Percentiles rank a stretch among this genome's conserved stretches.
These are phyloP conservation scores for Thielaviopsis ethacetica DNA, from an alignment of 2,329 filamentous ascomycete species.

Conservation along the genomic window DNA sequence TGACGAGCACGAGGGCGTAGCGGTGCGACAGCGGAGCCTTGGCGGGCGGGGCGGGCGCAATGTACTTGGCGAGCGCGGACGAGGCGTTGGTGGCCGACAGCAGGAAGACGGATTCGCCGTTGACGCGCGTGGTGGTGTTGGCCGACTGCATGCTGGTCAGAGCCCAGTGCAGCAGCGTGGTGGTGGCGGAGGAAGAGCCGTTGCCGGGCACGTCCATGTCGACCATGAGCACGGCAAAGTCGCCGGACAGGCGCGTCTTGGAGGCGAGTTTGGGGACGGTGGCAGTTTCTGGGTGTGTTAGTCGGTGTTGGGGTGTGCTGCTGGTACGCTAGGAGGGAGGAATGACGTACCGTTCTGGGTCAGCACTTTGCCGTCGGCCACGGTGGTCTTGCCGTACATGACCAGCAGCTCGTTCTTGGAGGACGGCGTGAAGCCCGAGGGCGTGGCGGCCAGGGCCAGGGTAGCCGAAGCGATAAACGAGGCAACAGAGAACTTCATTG, in stretches of 20 bases:
- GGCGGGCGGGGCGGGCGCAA: slow-evolving; percentile 24
- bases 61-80: slow-evolving; percentile 19
- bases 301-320: neutral
- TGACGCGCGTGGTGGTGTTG: slow-evolving; percentile 13
- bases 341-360: slow-evolving; percentile 20
- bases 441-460: slow-evolving; percentile 23
- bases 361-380: slow-evolving; percentile 23
- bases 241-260: slow-evolving; percentile 21
- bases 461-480: slow-evolving; percentile 20
- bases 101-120: slow-evolving; percentile 18
- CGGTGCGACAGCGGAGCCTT: slow-evolving; percentile 22
- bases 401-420: slow-evolving; percentile 24
- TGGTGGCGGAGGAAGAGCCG: slow-evolving; percentile 19
- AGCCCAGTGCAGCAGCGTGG: slow-evolving; percentile 32
- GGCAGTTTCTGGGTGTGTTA: slow-evolving; percentile 18
- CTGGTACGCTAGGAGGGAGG: neutral
- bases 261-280: slow-evolving; percentile 22
- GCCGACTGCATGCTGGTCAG: slow-evolving; percentile 23
- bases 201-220: slow-evolving; percentile 30
- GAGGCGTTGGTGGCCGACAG: slow-evolving; percentile 16
- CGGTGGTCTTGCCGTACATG: slow-evolving; percentile 21
- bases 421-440: slow-evolving; percentile 24
- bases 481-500: slow-evolving; percentile 17
- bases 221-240: slow-evolving; percentile 25
- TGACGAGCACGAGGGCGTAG: slow-evolving; percentile 25